These are phyloP conservation scores for Neofusicoccum ribis DNA, from an alignment of 2,329 filamentous ascomycete genomes.

Conservation along the genomic window DNA sequence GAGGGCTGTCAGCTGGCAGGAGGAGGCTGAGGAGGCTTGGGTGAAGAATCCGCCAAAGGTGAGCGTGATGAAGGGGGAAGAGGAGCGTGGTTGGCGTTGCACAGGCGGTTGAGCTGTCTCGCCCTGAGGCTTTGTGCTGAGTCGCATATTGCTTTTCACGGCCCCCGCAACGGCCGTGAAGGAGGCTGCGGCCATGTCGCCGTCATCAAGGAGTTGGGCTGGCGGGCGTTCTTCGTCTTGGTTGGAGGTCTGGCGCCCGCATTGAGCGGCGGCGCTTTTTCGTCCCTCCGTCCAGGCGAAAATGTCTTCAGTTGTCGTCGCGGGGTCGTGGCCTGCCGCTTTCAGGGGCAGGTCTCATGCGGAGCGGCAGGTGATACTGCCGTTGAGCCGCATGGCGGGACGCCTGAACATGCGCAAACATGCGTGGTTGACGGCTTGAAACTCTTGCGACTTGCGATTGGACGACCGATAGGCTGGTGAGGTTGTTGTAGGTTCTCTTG, in stretches of 20 bases:
- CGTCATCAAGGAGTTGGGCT: not conserved
- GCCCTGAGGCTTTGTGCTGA: not conserved
- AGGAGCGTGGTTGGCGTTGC: constrained; percentile 3
- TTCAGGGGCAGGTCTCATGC: not conserved
- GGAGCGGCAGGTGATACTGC: not conserved
- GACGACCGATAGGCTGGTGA: not conserved
- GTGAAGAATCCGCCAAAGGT: constrained; percentile 48
- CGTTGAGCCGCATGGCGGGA: not conserved
- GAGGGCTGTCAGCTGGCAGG: constrained; percentile 38
- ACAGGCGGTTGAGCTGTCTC: not conserved
- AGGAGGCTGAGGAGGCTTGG: constrained; percentile 37
- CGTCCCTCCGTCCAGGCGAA: not conserved
- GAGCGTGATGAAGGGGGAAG: not conserved
- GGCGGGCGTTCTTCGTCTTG: too few relatives aligned
- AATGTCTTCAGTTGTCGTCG: too few relatives aligned
- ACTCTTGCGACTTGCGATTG: not conserved
- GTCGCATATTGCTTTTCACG: not conserved
- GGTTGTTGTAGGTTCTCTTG: constrained; percentile 35
- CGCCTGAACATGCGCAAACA: constrained; percentile 1
- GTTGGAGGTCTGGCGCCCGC: not conserved
- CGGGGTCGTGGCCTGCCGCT: too few relatives aligned
- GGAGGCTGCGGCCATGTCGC: not conserved
- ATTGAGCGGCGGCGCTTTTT: too few relatives aligned
- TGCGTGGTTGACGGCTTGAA: not conserved
- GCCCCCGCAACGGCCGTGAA: not conserved